Evolutionary conservation across 345 rosid genomes (phyloP), one percentile per base, ranked within the genome.

Genomic region (Melastoma malabathricum): DNA sequence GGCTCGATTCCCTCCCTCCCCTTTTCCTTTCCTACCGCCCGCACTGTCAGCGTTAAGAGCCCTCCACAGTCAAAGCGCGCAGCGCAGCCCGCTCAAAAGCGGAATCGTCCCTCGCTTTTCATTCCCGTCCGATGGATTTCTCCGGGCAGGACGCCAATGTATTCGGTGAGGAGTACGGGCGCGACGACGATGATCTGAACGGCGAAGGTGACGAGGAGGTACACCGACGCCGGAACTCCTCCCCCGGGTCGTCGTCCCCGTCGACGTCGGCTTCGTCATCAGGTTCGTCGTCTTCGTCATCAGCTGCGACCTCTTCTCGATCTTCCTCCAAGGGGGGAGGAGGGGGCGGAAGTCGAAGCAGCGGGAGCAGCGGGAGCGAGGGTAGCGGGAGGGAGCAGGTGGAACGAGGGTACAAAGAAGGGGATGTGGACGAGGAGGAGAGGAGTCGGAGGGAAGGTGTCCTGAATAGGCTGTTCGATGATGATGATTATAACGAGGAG

Each of bases 171-270:
- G 72, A 70, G 18, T 17, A 51, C 29, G 61, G 49, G 5, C 46
- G 54, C 25, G 46, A 56, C 39, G 43, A 46, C 27, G 65, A 51
- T 47, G 44, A 18, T 10, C 29, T 47, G 5, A 57, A 6, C 16
- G 45, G 43, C 20, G 59, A 16, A n/a, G 55, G 58, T 5, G 46
- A 49, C 18, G 20, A 38, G 46, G 70, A 62, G 52, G 72, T 61
- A 5, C 52, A 15, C 13, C 76, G 17, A 18, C 48, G 44, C 25
- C 81, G 38, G 59, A 52, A 68, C 38, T 83, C 89, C 0, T 78
- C 72, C 18, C 74, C 87, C 14, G 67, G 75, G 10, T 74, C 82
- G 1, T 65, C 78, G 12, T 72, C 83, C n/a, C 56, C 68, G 13
- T 74, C 83, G 0, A 76, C 85, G 2, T 68, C 84, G 0, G 69